Evolutionary conservation across 2,329 filamentous ascomycete species (phyloP).

Genomic region (Xylaria sp.): DNA sequence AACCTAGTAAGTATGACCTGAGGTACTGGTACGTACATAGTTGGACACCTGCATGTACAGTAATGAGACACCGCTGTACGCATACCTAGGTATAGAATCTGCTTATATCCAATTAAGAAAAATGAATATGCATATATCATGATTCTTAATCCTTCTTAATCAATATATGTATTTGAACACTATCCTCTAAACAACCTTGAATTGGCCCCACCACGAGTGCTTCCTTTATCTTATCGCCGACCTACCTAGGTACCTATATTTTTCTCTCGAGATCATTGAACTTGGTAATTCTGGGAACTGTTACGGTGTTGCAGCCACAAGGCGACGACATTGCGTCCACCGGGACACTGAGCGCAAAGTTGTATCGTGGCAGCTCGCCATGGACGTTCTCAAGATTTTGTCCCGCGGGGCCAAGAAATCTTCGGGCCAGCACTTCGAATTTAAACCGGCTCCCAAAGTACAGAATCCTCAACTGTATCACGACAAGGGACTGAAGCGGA

Average conservation of each 20-base stretch:
- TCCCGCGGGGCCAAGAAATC: slow-evolving; percentile 71
- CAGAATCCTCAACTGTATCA: slow-evolving; percentile 71
- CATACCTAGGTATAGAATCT: too few species aligned
- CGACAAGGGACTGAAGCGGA: slow-evolving; percentile 66
- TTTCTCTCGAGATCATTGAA: slow-evolving; percentile 3
- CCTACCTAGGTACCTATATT: slow-evolving; percentile 13
- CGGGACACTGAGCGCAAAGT: not conserved
- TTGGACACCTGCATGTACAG: too few species aligned
- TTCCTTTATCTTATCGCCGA: slow-evolving; percentile 19
- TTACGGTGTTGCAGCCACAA: not conserved
- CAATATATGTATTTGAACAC: too few species aligned
- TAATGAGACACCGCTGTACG: too few species aligned
- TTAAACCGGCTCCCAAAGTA: slow-evolving; percentile 47
- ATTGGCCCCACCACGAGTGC: too few species aligned
- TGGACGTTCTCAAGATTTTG: slow-evolving; percentile 77
- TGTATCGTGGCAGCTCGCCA: slow-evolving; percentile 38
- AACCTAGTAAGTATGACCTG: not conserved
- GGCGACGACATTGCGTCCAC: not conserved
- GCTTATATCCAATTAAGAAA: too few species aligned
- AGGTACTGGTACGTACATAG: not conserved
- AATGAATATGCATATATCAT: too few species aligned
- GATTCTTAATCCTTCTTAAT: too few species aligned
- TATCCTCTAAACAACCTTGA: too few species aligned
- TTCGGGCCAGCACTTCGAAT: slow-evolving; percentile 42
- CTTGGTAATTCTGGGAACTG: not conserved